Evolutionary conservation across 2,329 filamentous ascomycete species (phyloP).

Genomic region (Fusarium xyrophilum): DNA sequence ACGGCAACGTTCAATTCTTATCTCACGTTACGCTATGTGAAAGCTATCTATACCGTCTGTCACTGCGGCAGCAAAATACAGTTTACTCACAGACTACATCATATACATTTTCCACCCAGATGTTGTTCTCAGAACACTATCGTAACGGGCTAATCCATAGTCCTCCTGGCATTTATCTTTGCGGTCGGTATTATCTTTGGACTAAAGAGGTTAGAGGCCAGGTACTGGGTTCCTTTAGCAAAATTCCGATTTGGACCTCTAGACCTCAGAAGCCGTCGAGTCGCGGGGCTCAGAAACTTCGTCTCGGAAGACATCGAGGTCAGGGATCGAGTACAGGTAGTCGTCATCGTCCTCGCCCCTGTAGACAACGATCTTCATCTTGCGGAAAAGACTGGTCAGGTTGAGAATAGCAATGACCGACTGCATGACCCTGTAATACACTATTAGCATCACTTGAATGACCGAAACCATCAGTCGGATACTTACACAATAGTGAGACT

Average conservation of each 20-base stretch:
- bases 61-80: not conserved
- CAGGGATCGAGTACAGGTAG: slow-evolving; percentile 9
- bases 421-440: slow-evolving; percentile 19
- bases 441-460: not conserved
- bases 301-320: slow-evolving; percentile 33
- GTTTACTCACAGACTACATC: not conserved
- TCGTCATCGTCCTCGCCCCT: slow-evolving; percentile 26
- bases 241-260: not conserved
- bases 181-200: not conserved
- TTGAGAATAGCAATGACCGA: slow-evolving; percentile 19
- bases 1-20: not conserved
- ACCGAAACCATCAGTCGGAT: too few species aligned
- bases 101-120: not conserved
- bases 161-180: too few species aligned
- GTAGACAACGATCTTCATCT: slow-evolving; percentile 28
- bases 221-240: not conserved
- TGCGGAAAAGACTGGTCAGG: slow-evolving; percentile 30
- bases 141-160: not conserved
- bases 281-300: slow-evolving; percentile 30
- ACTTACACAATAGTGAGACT: slow-evolving; percentile 34
- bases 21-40: slow-evolving; percentile 5
- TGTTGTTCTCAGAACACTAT: not conserved
- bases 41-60: not conserved
- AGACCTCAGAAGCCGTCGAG: slow-evolving; percentile 29
- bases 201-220: not conserved